These are phyloP conservation scores for Pseudogymnoascus sp. DNA, from an alignment of 2,329 filamentous ascomycete species.

Conservation along the genomic window DNA sequence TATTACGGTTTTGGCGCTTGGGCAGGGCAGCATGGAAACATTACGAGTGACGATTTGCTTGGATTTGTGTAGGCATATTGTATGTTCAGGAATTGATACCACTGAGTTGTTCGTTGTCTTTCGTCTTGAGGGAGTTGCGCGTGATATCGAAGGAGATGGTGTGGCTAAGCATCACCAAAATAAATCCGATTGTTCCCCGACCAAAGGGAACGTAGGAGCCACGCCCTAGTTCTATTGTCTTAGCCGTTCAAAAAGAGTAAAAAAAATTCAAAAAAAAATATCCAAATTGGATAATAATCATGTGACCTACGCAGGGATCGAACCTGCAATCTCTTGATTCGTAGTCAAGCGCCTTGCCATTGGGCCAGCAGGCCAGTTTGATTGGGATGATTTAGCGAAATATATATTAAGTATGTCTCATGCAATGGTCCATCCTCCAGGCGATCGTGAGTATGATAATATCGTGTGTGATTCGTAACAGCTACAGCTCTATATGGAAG, in stretches of 20 bases:
- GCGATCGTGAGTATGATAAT: no score
- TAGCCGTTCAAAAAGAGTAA: neutral
- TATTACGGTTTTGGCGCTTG: neutral
- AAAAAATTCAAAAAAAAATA: neutral
- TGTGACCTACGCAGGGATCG: constrained; percentile 31
- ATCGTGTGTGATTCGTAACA: neutral
- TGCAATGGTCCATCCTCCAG: no score
- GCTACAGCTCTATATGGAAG: neutral
- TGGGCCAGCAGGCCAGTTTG: constrained; percentile 32
- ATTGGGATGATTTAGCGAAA: neutral
- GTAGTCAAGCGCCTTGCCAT: constrained; percentile 45
- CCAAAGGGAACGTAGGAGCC: neutral
- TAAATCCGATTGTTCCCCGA: neutral
- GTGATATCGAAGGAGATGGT: neutral
- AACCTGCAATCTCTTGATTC: constrained; percentile 45
- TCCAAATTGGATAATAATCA: neutral
- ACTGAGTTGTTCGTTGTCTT: neutral
- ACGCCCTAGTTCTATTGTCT: neutral
- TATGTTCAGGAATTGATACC: constrained; percentile 7
- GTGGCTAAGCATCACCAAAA: neutral
- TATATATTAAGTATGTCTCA: neutral
- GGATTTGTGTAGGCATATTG: constrained; percentile 6
- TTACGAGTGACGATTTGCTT: constrained; percentile 4
- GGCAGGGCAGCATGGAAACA: neutral
- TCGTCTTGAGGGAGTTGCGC: neutral